Base-by-base conservation (phyloP, 768 basidiomycete species). In the Nidularia pulvinata region DNA sequence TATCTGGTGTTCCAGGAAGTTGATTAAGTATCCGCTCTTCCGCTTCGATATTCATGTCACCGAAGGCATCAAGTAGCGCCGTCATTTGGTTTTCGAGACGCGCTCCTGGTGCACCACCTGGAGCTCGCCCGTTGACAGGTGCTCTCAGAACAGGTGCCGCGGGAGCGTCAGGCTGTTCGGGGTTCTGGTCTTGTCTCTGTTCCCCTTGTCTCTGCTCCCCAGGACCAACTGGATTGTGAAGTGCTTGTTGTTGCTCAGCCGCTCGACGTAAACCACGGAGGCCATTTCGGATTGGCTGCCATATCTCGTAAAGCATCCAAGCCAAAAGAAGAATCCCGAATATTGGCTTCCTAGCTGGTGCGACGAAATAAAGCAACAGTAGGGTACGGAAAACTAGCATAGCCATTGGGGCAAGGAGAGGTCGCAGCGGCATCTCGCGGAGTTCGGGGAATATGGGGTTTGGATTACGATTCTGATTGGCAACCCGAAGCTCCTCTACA, bases 261-360 rank as follows among this genome's bases (percentile, higher is more conserved):
- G 68, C 65, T 46, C 68, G 72, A 55, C 73, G 76, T 47, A 64
- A 58, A 7, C 68, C 69, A 50, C 75, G 72, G 32, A 75, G 61
- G 48, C 61, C 80, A 59, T 68, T 77, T 37, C 85, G 78, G 53
- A 91, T 78, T 25, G 85, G 85, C 49, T 79, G 80, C 87, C 87
- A 89, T 34, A 87, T 83, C 66, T 91, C 89, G 64, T 88, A 91
- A 25, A 86, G 52, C 65, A 89, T 81, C 87, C 87, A 91, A 2
- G 75, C 80, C 22, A 85, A 68, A 33, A 91, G 77, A 53, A 90
- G 69, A 37, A 88, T 58, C 35, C 83, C 86, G 54, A 91, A 80
- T 16, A 91, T 64, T 5, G 89, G 89, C 52, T 88, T 88, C 58
- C 86, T 78, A 6, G 86, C 79, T 0, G 89, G 89, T 4, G 86